Conservation (phyloP, 2,329 filamentous ascomycete species). For the Arthroderma sp. region DNA sequence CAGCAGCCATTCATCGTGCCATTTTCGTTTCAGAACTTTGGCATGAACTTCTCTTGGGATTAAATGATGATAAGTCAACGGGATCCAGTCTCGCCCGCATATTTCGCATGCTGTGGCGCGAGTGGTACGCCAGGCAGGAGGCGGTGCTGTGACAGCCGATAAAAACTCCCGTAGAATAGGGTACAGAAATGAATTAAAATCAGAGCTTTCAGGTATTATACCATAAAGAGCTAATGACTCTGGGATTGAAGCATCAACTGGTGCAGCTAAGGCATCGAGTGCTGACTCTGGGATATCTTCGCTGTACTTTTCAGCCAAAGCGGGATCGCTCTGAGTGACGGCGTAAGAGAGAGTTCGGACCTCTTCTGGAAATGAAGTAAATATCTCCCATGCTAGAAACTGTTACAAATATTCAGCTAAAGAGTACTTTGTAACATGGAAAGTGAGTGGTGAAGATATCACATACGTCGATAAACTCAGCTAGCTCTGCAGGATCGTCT, state of each 20-base stretch:
- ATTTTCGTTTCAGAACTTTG: conserved; percentile 62
- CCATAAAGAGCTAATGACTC: conserved; percentile 58
- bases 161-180: conserved; percentile 54
- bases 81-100: conserved; percentile 60
- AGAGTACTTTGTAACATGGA: background rate
- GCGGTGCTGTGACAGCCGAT: conserved; percentile 42
- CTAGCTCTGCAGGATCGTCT: conserved; percentile 51
- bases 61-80: conserved; percentile 70
- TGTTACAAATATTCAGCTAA: conserved; percentile 16
- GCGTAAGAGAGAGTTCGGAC: conserved; percentile 51
- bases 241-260: conserved; percentile 45
- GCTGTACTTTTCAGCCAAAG: conserved; percentile 43
- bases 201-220: conserved; percentile 39
- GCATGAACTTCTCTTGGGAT: conserved; percentile 68
- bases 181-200: conserved; percentile 44
- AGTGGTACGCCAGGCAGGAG: conserved; percentile 50
- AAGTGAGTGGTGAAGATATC: background rate
- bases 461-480: conserved; percentile 60
- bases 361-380: conserved; percentile 47
- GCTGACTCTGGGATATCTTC: conserved; percentile 41
- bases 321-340: conserved; percentile 35
- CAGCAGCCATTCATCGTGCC: conserved; percentile 62
- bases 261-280: conserved; percentile 39
- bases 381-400: conserved; percentile 60
- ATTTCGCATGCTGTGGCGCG: conserved; percentile 56